Base-by-base conservation (phyloP, 1,284 basidiomycete species). In the Earliella scabrosa region DNA sequence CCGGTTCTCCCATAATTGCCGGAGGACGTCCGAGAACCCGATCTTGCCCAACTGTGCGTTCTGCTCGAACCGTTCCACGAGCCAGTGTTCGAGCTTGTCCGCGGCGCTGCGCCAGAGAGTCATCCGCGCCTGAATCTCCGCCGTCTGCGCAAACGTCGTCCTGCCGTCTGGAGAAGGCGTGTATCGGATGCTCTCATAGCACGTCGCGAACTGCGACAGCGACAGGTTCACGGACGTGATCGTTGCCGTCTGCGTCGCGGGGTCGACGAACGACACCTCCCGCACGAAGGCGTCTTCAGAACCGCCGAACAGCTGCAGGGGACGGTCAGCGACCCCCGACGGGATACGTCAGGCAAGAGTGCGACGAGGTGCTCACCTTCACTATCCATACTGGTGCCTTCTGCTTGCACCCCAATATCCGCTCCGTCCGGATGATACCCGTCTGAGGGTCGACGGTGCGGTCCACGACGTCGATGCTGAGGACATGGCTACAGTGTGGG, bases 261-360 rank as follows among this genome's bases (percentile, higher is more conserved):
- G 94, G 71, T 97, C 93, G 40, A 96, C 81, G 70, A 95, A 96
- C 10, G 93, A 93, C 58, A 98, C 90, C 75, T 98, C 95, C 45
- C 95, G 87, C 2, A 97, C 93, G 69, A 93, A 97, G 8, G 96
- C 94, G 63, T 96, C 93, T 73, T 95, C 92, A 60, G 90, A 91
- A 32, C 92, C 92, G 49, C 93, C 93, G 50, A 96, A 90, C 34
- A 96, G 73, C 91, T 95, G 65, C 4, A 56, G 20, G 40, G 10
- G 43, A 16, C 29, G 23, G 23, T 35, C 14, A 27, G 20, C 27
- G 38, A 48, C 39, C n/a, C n/a, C n/a, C n/a, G n/a, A n/a, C n/a
- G 31, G 50, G 57, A 58, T 20, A 48, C 40, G 27, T 31, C n/a
- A n/a, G 20, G 55, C n/a, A 5, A 2, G 20, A 16, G 20, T 35